Evolutionary conservation across 1,139 yeast species (phyloP).

Genomic region (Lodderomyces metapsilosis): DNA sequence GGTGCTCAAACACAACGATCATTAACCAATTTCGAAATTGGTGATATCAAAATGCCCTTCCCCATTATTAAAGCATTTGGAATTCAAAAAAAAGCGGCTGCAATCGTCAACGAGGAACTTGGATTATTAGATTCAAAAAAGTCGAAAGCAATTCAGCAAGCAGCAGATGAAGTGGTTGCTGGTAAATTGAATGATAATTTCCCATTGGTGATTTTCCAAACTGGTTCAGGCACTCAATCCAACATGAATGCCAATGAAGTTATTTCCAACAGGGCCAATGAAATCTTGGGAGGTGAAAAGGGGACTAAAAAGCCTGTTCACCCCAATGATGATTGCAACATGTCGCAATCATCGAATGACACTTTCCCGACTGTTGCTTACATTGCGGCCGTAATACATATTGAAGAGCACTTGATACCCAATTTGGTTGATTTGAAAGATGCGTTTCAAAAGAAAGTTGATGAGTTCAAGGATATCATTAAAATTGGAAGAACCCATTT

Average conservation of each 20-base stretch:
- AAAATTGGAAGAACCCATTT: conserved; percentile 95
- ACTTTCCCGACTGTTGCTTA: conserved; percentile 98
- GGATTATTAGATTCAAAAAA: conserved; percentile 75
- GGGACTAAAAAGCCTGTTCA: conserved; percentile 90
- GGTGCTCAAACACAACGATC: conserved; percentile 96
- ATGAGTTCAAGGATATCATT: conserved; percentile 77
- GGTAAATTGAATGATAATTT: conserved; percentile 86
- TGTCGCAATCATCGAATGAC: conserved; percentile 93
- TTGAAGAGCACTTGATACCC: conserved; percentile 68
- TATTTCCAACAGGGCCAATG: conserved; percentile 91
- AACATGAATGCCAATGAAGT: conserved; percentile 97
- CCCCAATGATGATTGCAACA: conserved; percentile 94
- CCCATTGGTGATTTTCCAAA: conserved; percentile 94
- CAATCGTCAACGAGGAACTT: conserved; percentile 73
- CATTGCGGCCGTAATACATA: conserved; percentile 89
- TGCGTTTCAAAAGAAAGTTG: conserved; percentile 64
- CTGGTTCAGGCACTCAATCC: conserved; percentile 95
- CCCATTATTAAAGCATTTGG: conserved; percentile 87
- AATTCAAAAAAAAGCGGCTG: conserved; percentile 84
- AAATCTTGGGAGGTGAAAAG: conserved; percentile 76
- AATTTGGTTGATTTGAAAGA: conserved; percentile 68
- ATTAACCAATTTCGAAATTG: conserved; percentile 83
- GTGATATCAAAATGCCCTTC: conserved; percentile 81
- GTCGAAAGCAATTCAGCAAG: conserved; percentile 75
- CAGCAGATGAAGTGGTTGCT: conserved; percentile 85